Conservation (phyloP, 306 rosid genomes). For the Castanopsis chinensis region DNA sequence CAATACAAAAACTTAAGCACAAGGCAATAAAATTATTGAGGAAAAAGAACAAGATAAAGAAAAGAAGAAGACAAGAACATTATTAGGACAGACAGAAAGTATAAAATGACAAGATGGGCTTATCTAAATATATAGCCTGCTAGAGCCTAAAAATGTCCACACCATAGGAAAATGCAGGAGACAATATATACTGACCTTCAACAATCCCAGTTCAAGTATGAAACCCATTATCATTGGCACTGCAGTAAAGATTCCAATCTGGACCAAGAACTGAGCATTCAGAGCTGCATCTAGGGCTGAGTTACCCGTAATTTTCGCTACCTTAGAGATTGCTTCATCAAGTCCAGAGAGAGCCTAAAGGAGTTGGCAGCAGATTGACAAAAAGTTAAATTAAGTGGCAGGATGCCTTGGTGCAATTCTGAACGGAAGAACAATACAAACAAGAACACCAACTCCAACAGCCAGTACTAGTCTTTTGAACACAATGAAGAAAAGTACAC, state of each 20-base stretch:
- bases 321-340: slow-evolving; percentile 52
- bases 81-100: neutral
- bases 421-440: neutral
- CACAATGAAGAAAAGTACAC: neutral
- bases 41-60: no score
- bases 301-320: slow-evolving; percentile 65
- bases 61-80: neutral
- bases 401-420: neutral
- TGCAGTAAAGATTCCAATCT: slow-evolving; percentile 95
- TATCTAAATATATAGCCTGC: neutral
- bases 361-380: slow-evolving; percentile 14
- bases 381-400: slow-evolving; percentile 2
- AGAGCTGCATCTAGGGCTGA: slow-evolving; percentile 82
- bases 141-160: neutral
- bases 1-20: neutral
- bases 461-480: neutral
- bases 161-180: slow-evolving; percentile 7
- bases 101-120: neutral
- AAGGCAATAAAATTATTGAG: neutral
- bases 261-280: slow-evolving; percentile 95
- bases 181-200: slow-evolving; percentile 62
- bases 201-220: slow-evolving; percentile 87
- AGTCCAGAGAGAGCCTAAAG: slow-evolving; percentile 91
- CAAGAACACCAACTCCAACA: neutral
- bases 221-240: slow-evolving; percentile 94